Conservation (phyloP, 164 flowering plant genomes). For the Sextonia rubra region DNA sequence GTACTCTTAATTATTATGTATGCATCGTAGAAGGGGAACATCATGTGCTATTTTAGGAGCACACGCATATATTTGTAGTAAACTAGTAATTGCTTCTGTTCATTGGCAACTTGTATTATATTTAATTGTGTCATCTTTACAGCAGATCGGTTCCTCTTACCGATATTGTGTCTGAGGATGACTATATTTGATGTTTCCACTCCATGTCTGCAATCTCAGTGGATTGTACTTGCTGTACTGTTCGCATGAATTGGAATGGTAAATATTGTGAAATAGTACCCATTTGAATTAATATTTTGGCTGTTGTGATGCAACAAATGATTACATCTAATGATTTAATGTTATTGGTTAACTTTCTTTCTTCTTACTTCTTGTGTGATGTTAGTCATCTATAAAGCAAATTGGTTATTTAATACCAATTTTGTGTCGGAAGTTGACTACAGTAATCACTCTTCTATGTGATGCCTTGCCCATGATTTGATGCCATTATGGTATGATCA, state of each 20-base stretch:
- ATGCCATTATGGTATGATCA: neutral
- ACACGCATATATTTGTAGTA: too few relatives aligned
- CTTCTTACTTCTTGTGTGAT: constrained; percentile 4
- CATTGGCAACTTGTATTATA: too few relatives aligned
- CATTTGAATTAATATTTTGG: too few relatives aligned
- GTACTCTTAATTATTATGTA: too few relatives aligned
- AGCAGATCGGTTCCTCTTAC: constrained; percentile 18
- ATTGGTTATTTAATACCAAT: neutral
- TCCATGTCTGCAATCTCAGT: neutral
- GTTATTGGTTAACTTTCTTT: neutral
- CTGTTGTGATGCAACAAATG: too few relatives aligned
- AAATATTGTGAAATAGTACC: too few relatives aligned
- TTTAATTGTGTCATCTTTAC: constrained; percentile 15
- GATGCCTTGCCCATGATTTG: neutral
- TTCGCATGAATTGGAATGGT: too few relatives aligned
- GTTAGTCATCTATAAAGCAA: neutral
- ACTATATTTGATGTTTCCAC: constrained; percentile 7
- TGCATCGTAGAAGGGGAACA: too few relatives aligned
- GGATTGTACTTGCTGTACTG: neutral
- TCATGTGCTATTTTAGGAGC: too few relatives aligned
- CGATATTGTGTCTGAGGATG: constrained; percentile 22
- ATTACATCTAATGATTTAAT: too few relatives aligned
- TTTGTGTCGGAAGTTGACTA: neutral
- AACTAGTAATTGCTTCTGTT: too few relatives aligned
- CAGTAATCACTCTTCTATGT: neutral